phyloP scores from a whole-genome alignment of 495 filamentous ascomycete species.

The Trichoderma orchidacearum region DNA sequence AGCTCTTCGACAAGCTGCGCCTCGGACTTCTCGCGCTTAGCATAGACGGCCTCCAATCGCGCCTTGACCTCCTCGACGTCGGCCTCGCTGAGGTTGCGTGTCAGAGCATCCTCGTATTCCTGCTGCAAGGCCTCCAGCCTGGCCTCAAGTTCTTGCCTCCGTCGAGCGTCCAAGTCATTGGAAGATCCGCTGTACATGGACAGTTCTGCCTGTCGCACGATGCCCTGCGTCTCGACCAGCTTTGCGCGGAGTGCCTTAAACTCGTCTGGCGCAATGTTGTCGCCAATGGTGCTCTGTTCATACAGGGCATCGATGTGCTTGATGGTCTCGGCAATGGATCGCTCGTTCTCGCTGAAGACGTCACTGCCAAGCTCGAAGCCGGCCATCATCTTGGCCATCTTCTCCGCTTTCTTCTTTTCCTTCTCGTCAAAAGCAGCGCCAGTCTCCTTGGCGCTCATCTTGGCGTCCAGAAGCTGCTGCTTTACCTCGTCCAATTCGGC shows the following conservation, averaged over 20 bases:
- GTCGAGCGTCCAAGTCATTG: constrained; percentile 51
- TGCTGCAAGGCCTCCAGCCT: constrained; percentile 57
- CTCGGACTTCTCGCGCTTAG: constrained; percentile 57
- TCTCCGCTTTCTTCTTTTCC: constrained; percentile 95
- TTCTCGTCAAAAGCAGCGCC: constrained; percentile 82
- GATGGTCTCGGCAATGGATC: constrained; percentile 67
- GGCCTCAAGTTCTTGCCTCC: constrained; percentile 58
- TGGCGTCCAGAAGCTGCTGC: constrained; percentile 87
- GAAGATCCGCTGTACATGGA: constrained; percentile 42
- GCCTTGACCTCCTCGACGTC: constrained; percentile 75
- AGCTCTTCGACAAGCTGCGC: constrained; percentile 56
- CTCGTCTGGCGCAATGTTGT: constrained; percentile 69
- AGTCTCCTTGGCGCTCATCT: constrained; percentile 91
- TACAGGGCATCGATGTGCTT: constrained; percentile 66
- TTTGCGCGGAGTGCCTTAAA: constrained; percentile 60
- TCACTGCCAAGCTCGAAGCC: constrained; percentile 87
- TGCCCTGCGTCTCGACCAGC: constrained; percentile 77
- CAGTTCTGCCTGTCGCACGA: constrained; percentile 85
- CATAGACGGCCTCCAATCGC: constrained; percentile 61
- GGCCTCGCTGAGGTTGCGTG: constrained; percentile 62
- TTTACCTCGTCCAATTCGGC: constrained; percentile 88
- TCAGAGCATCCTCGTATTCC: constrained; percentile 69
- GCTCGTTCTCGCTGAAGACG: constrained; percentile 82
- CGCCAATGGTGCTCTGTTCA: constrained; percentile 60
- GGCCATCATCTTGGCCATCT: constrained; percentile 99